Percentiles rank a stretch among this genome's conserved stretches.
Conservation (phyloP, 2,329 filamentous ascomycete species). For the Ilyonectria mors-panacis region DNA sequence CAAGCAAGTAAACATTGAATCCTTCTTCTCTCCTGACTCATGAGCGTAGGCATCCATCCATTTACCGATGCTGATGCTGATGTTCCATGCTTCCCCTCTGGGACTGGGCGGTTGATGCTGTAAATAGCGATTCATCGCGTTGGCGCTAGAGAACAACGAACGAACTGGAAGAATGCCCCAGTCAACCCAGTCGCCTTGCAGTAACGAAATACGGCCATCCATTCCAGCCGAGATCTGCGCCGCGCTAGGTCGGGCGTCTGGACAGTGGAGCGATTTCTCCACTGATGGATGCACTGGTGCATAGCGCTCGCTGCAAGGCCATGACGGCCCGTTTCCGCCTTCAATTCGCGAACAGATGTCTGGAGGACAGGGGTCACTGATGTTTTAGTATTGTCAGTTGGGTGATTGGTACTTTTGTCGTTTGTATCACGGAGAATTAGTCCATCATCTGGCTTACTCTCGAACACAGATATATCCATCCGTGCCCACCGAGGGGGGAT, state of each 20-base stretch:
- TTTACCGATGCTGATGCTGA: background rate
- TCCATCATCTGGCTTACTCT: background rate
- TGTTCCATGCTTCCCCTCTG: background rate
- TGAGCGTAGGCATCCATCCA: background rate
- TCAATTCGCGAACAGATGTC: too few species aligned
- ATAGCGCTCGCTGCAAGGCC: background rate
- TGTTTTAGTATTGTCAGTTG: background rate
- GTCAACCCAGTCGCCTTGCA: background rate
- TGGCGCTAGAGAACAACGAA: background rate
- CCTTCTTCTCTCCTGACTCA: background rate
- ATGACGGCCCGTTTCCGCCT: too few species aligned
- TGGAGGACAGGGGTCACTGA: background rate
- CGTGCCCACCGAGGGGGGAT: too few species aligned
- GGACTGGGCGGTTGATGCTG: background rate
- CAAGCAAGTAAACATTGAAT: background rate
- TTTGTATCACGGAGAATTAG: background rate
- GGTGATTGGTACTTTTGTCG: background rate
- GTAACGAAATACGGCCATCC: background rate
- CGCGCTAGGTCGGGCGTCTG: conserved; percentile 8
- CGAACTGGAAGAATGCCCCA: background rate
- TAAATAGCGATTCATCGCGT: background rate
- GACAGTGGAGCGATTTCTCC: background rate
- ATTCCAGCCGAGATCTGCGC: conserved; percentile 3
- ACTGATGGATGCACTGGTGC: background rate
- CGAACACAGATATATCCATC: too few species aligned